Evolutionary conservation across 2,329 filamentous ascomycete genomes (phyloP), one percentile per base, ranked within the genome.

Genomic region (Phyllosticta capitalensis): DNA sequence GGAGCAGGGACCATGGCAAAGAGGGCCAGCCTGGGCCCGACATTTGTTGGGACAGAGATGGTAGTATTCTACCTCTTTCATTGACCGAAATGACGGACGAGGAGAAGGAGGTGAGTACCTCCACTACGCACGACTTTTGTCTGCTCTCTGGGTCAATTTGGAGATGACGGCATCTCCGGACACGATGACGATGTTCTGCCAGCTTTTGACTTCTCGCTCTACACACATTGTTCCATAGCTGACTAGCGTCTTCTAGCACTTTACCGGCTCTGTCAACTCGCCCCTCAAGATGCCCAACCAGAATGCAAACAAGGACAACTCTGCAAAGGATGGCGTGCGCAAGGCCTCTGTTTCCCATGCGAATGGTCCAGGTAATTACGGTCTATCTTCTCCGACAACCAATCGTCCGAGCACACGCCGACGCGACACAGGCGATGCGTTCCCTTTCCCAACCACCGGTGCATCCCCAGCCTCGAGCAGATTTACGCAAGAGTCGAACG

Each of bases 251-350:
- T 58, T 52, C 55, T 72, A 96, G 88, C 78, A 88, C 63, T 96
- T 96, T 74, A 76, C 84, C 55, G 83, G 83, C 55, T 94, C 95
- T 64, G 91, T 99, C 70, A 99, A 97, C 73, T 96, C 94, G 38
- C 88, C 91, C 33, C 79, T 96, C 65, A 97, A 97, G 74, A 88
- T 89, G 9, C 89, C 89, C 20, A 83, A 85, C 30, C 87, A 89
- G 68, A 82, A 78, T 62, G 72, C 77, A 22, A 80, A 78, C 67
- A 92, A 89, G 76, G 84, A 76, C 73, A 80, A 73, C 62, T 80
- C 71, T 71, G 81, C 72, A 72, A 81, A 74, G 72, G 81, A 71
- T 54, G 79, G 79, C 10, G 68, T 80, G 54, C 88, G 92, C 60
- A 96, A 96, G 75, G 80, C 85, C 17, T 96, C 92, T 0, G 74